These are phyloP conservation scores for Beta corolliflora DNA, from an alignment of 179 eudicot genomes.

Conservation along the genomic window DNA sequence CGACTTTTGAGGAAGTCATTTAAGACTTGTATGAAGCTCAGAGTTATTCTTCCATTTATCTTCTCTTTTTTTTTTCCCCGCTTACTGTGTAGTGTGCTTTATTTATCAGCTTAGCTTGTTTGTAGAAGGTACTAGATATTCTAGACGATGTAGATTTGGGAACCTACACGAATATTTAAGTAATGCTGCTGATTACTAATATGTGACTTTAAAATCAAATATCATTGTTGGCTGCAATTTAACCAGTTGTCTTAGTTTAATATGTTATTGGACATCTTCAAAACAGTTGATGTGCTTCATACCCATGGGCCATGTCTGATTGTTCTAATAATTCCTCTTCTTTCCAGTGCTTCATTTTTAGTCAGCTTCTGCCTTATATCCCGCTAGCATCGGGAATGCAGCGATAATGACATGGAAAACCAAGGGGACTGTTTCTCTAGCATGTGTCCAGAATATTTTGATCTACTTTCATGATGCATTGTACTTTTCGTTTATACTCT, in stretches of 20 bases:
- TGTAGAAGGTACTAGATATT: background rate
- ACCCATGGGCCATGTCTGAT: background rate
- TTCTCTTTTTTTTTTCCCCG: too few species aligned
- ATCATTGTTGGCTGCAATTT: background rate
- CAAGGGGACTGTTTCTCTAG: background rate
- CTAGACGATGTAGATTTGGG: background rate
- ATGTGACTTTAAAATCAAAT: too few species aligned
- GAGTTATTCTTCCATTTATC: background rate
- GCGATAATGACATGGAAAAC: too few species aligned
- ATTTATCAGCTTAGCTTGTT: background rate
- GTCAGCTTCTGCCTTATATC: background rate
- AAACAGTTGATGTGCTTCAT: background rate
- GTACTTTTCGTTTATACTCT: too few species aligned
- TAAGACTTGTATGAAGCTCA: background rate
- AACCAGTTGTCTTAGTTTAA: background rate
- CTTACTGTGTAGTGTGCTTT: too few species aligned
- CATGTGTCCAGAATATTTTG: background rate
- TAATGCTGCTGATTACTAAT: background rate
- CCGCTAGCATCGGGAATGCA: too few species aligned
- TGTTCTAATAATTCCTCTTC: background rate
- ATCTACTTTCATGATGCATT: too few species aligned
- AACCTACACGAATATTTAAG: background rate
- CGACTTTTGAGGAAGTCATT: background rate
- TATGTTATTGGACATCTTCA: background rate
- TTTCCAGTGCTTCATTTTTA: background rate